Conservation (phyloP, 192 early-diverging fungal genomes). For the Umbelopsis isabellina region DNA sequence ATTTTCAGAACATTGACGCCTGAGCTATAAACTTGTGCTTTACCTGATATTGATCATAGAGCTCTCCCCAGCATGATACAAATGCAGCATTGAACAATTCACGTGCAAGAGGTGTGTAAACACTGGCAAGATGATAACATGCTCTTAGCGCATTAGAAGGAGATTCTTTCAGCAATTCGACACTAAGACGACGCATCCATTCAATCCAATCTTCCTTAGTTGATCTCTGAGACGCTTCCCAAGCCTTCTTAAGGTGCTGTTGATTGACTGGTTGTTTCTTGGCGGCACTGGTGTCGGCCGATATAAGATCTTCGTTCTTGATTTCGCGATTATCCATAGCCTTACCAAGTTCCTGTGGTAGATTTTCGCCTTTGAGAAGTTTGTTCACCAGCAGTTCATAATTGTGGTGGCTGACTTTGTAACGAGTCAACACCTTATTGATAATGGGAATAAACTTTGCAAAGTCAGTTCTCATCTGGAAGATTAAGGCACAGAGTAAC, state of each 20-base stretch:
- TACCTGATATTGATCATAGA: conserved; percentile 83
- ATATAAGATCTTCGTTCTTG: conserved; percentile 53
- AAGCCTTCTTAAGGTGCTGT: conserved; percentile 79
- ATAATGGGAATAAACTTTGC: conserved; percentile 87
- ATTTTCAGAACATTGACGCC: not conserved
- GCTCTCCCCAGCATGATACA: conserved; percentile 94
- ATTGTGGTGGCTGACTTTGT: conserved; percentile 66
- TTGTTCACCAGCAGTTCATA: conserved; percentile 81
- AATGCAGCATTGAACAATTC: conserved; percentile 98
- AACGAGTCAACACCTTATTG: conserved; percentile 68
- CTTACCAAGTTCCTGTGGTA: conserved; percentile 66
- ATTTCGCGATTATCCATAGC: conserved; percentile 50
- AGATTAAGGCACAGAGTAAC: conserved; percentile 75
- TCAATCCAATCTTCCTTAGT: conserved; percentile 94
- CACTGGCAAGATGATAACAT: conserved; percentile 80
- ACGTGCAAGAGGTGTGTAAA: conserved; percentile 76
- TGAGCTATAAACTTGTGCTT: not conserved
- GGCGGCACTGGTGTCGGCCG: conserved; percentile 56
- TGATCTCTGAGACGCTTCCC: conserved; percentile 86
- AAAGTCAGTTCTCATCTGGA: conserved; percentile 87
- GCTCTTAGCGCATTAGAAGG: conserved; percentile 93
- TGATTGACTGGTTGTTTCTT: conserved; percentile 88
- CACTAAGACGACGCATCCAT: conserved; percentile 90
- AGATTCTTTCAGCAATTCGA: conserved; percentile 95
- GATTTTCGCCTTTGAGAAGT: conserved; percentile 74